A percentile compares a stretch with the other conserved stretches of the same genome.
These are phyloP conservation scores for Cyphellophora europaea DNA, from an alignment of 2,329 filamentous ascomycete species.

Conservation along the genomic window DNA sequence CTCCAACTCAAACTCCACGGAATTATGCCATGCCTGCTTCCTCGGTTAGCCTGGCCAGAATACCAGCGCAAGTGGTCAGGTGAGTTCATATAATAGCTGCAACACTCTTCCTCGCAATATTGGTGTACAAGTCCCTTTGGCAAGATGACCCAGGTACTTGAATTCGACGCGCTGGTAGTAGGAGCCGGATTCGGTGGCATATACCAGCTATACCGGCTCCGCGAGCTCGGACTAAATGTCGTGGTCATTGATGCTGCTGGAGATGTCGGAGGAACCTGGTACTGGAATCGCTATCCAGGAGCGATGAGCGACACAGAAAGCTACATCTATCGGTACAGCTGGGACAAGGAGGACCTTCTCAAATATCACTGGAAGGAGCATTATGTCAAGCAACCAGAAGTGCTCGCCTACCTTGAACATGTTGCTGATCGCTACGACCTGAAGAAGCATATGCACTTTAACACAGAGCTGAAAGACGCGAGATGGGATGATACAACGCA, in stretches of 20 bases:
- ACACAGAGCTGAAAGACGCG: constrained; percentile 28
- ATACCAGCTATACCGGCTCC: constrained; percentile 43
- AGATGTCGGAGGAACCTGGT: constrained; percentile 30
- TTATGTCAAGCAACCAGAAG: constrained; percentile 23
- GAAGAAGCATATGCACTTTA: constrained; percentile 36
- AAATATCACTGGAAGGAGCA: constrained; percentile 12
- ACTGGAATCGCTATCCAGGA: constrained; percentile 30
- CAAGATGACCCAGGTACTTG: no score
- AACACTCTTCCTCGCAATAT: no score
- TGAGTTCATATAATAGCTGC: no score
- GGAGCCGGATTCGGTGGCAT: constrained; percentile 32
- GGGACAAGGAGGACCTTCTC: constrained; percentile 8
- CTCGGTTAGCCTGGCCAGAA: no score
- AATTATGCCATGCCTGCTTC: no score
- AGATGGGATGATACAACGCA: constrained; percentile 10
- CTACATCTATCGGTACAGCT: constrained; percentile 6
- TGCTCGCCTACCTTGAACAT: constrained; percentile 38
- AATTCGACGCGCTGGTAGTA: constrained; percentile 21
- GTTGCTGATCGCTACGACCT: constrained; percentile 36
- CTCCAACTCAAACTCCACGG: no score
- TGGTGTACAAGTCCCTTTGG: no score
- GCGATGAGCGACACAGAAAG: constrained; percentile 21
- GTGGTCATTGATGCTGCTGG: constrained; percentile 45
- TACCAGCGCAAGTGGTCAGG: no score
- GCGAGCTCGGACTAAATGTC: constrained; percentile 38